Conservation (phyloP, 192 early-diverging fungal species). For the Coemansia asiatica region DNA sequence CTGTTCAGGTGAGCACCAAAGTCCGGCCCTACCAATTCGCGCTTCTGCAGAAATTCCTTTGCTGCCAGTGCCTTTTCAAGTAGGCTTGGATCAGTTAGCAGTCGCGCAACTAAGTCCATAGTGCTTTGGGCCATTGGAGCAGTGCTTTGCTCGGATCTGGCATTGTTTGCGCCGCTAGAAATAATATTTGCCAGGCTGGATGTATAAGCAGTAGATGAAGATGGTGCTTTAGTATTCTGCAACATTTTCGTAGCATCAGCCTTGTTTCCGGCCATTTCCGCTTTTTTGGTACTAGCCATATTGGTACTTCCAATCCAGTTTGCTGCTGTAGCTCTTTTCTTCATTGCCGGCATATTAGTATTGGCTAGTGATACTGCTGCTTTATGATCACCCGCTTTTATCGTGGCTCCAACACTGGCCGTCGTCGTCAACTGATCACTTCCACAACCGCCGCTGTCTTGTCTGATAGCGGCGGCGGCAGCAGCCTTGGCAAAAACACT, state of each 20-base stretch:
- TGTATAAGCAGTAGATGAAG: background rate
- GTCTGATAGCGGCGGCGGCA: too few species aligned
- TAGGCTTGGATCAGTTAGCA: slow-evolving; percentile 25
- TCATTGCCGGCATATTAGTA: background rate
- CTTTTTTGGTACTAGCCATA: background rate
- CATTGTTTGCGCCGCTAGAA: background rate
- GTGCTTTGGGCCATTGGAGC: background rate
- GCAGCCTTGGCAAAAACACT: background rate
- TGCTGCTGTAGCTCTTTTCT: slow-evolving; percentile 10
- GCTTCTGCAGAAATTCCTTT: slow-evolving; percentile 34
- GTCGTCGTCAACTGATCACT: too few species aligned
- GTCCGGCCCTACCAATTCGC: slow-evolving; percentile 16
- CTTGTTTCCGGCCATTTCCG: background rate
- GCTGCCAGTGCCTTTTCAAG: slow-evolving; percentile 26
- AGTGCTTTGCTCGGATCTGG: background rate
- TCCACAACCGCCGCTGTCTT: too few species aligned
- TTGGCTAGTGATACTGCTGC: background rate
- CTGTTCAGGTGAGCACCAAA: background rate
- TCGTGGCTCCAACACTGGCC: background rate
- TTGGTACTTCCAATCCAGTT: slow-evolving; percentile 1
- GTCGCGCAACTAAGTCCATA: slow-evolving; percentile 12
- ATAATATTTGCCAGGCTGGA: background rate
- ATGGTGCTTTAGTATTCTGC: background rate
- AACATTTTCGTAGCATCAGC: background rate
- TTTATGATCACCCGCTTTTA: background rate